Conservation (phyloP, 179 eudicot genomes). For the Beta lomatogona region DNA sequence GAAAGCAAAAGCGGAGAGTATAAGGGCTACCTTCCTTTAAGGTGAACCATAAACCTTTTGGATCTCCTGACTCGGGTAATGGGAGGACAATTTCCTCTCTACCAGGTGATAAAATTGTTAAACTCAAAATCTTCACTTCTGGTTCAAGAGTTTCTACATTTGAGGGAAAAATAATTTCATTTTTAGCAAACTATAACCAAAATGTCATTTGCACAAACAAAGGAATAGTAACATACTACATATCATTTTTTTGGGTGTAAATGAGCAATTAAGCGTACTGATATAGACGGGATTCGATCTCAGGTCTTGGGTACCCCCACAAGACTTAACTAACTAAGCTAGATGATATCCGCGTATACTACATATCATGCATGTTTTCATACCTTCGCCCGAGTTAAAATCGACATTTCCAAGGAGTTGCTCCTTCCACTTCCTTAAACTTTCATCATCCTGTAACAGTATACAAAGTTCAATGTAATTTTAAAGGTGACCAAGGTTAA, state of each 20-base stretch:
- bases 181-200: no score
- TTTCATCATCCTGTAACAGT: constrained; percentile 61
- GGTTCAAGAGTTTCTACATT: constrained; percentile 37
- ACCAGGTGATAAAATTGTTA: constrained; percentile 43
- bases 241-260: no score
- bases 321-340: no score
- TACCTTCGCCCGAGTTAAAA: constrained; percentile 51
- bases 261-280: no score
- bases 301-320: no score
- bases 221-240: no score
- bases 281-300: no score
- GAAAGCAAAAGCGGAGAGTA: constrained; percentile 40
- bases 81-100: constrained; percentile 40
- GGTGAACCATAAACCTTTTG: constrained; percentile 49
- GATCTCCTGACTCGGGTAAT: constrained; percentile 34
- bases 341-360: no score
- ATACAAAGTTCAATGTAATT: background rate
- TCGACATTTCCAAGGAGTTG: constrained; percentile 77
- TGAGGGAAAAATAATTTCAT: background rate
- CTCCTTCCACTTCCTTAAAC: constrained; percentile 79
- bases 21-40: constrained; percentile 52
- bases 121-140: constrained; percentile 44
- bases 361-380: no score
- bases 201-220: no score
- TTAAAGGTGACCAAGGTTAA: background rate